phyloP scores from a whole-genome alignment of 148 eudicot genomes.

The Gaultheria prostrata region DNA sequence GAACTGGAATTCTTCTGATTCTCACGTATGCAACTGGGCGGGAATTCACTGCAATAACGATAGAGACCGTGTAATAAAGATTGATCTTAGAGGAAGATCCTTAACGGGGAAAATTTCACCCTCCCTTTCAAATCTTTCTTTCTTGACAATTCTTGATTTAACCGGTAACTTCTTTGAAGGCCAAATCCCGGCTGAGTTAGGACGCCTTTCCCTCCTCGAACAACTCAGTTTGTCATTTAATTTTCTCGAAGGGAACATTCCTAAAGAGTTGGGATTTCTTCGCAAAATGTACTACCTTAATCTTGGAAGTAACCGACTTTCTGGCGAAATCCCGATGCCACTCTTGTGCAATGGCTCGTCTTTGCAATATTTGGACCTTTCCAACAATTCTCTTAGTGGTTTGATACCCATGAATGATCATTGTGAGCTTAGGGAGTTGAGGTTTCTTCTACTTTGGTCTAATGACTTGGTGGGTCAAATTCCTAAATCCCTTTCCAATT shows the following conservation, averaged over 20 bases:
- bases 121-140: conserved; percentile 48
- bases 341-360: conserved; percentile 53
- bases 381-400: conserved; percentile 73
- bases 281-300: conserved; percentile 45
- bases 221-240: conserved; percentile 66
- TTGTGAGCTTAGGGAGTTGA: conserved; percentile 52
- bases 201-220: conserved; percentile 41
- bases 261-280: conserved; percentile 54
- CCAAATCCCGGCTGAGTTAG: conserved; percentile 58
- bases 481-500: conserved; percentile 57
- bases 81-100: conserved; percentile 47
- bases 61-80: conserved; percentile 42
- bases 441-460: conserved; percentile 74
- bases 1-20: conserved; percentile 48
- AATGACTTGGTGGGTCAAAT: conserved; percentile 52
- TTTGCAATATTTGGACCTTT: conserved; percentile 72
- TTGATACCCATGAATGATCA: conserved; percentile 52
- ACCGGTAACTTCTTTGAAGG: conserved; percentile 63
- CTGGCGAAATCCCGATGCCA: conserved; percentile 50
- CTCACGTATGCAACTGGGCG: conserved; percentile 63
- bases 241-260: conserved; percentile 58
- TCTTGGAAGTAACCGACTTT: conserved; percentile 62
- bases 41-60: conserved; percentile 50
- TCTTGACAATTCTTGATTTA: conserved; percentile 50
- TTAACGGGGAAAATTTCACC: conserved; percentile 66